Evolutionary conservation across 371 early-diverging fungal species (phyloP), one percentile per base, ranked within the genome.

Genomic region (Mucor piriformis): DNA sequence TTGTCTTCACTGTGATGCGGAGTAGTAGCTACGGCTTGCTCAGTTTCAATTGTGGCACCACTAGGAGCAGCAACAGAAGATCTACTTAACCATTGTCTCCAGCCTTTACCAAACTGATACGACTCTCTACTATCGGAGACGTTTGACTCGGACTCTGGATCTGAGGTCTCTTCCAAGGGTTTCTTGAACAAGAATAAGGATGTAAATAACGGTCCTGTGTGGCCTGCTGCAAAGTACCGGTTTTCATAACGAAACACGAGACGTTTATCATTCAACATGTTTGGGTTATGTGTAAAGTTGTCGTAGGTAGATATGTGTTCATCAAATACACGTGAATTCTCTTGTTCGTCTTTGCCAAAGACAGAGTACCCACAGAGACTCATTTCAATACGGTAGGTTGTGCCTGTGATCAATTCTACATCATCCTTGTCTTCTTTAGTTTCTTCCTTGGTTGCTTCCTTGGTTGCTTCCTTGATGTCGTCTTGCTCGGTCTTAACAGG

Each of bases 221-320:
- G 65, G 10, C 63, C 69, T 16, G 74, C 70, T 11, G 73, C 67
- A 72, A 69, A 74, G 24, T 79, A 88, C 55, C 80, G 70, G 50
- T 79, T 81, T 40, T 85, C 72, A 55, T 90, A 79, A 27, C 86
- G 79, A 53, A 91, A 78, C 10, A 93, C 88, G 7, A 92, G 69
- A 16, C 76, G 63, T 18, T 85, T 83, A 55, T 91, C 85, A 35
- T 80, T 80, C 20, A 92, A 53, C 6, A 92, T 27, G 23, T 79
- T 76, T 1, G 93, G 89, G 44, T 88, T 87, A 33, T 81, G 74
- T 10, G 74, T 66, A 67, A 92, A 91, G 1, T 76, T 64, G 11
- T 85, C 84, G 54, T 83, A 92, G 1, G 83, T 69, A 18, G 88
- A 68, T 35, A 72, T 71, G 43, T 86, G 73, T 25, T 83, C 64